Evolutionary conservation across 106 monocot genomes (phyloP).

Genomic region (Phalaenopsis aphrodite): DNA sequence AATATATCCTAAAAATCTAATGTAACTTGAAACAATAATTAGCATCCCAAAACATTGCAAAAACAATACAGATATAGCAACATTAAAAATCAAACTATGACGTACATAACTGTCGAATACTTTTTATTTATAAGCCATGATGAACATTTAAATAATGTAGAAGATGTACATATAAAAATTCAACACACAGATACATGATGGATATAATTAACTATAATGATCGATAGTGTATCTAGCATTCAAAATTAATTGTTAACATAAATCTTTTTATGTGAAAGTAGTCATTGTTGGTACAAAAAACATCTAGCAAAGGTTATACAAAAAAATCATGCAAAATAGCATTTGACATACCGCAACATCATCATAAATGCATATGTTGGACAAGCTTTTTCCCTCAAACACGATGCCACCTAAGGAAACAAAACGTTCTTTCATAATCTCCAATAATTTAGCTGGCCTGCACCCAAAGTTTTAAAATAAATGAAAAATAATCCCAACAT

Average conservation of each 20-base stretch:
- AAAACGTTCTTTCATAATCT: slow-evolving; percentile 66
- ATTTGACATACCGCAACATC: slow-evolving; percentile 62
- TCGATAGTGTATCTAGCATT: not conserved
- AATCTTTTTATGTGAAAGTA: not conserved
- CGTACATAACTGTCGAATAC: too few relatives aligned
- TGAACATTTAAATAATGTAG: too few relatives aligned
- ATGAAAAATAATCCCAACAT: not conserved
- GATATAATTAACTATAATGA: too few relatives aligned
- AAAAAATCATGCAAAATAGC: not conserved
- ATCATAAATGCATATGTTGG: slow-evolving; percentile 53
- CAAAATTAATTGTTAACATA: not conserved
- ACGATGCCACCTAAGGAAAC: slow-evolving; percentile 55
- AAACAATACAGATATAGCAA: too few relatives aligned
- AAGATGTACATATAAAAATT: too few relatives aligned
- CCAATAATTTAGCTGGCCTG: slow-evolving; percentile 77
- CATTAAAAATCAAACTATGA: too few relatives aligned
- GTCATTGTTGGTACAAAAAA: not conserved
- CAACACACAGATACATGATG: too few relatives aligned
- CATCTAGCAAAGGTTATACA: not conserved
- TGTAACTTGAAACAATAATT: too few relatives aligned
- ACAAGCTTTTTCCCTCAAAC: slow-evolving; percentile 59
- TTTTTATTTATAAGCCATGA: too few relatives aligned
- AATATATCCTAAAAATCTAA: too few relatives aligned
- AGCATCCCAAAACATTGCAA: too few relatives aligned
- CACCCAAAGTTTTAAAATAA: slow-evolving; percentile 8